These are phyloP conservation scores for Neurospora sublineolata DNA, from an alignment of 495 filamentous ascomycete species.

Conservation along the genomic window DNA sequence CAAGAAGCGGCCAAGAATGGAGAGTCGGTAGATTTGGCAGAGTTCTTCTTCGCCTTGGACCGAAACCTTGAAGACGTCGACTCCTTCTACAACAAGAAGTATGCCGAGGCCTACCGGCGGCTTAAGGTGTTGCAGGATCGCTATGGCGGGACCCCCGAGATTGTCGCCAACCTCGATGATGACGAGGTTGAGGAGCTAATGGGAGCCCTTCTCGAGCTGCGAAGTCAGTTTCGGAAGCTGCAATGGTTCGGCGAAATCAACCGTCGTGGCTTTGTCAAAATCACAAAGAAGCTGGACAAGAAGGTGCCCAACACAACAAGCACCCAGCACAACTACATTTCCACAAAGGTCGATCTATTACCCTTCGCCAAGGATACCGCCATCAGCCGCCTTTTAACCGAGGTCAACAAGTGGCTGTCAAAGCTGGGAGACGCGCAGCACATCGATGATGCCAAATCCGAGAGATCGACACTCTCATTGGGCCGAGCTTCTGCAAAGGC, in stretches of 20 bases:
- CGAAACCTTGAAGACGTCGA: conserved; percentile 94
- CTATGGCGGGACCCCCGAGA: conserved; percentile 52
- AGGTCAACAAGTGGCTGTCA: conserved; percentile 86
- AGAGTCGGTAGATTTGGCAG: conserved; percentile 69
- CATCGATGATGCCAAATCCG: conserved; percentile 58
- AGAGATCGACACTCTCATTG: conserved; percentile 58
- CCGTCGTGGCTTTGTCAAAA: conserved; percentile 87
- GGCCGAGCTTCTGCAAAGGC: conserved; percentile 59
- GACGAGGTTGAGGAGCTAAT: conserved; percentile 85
- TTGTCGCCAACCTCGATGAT: conserved; percentile 39
- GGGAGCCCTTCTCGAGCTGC: conserved; percentile 75
- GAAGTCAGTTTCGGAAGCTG: conserved; percentile 76
- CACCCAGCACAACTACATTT: conserved; percentile 71
- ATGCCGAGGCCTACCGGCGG: conserved; percentile 66
- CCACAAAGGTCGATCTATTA: conserved; percentile 73
- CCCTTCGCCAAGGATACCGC: conserved; percentile 70
- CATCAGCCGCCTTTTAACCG: conserved; percentile 54
- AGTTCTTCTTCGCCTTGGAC: conserved; percentile 89
- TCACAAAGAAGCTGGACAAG: conserved; percentile 96
- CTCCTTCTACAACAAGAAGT: conserved; percentile 91
- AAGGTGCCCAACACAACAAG: conserved; percentile 51
- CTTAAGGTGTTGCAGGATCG: conserved; percentile 75
- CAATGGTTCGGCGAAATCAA: conserved; percentile 99
- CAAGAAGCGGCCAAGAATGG: conserved; percentile 50
- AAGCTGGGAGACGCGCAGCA: conserved; percentile 60